Evolutionary conservation across 495 filamentous ascomycete species (phyloP), one percentile per base, ranked within the genome.

Genomic region (Penicillium paxilli): DNA sequence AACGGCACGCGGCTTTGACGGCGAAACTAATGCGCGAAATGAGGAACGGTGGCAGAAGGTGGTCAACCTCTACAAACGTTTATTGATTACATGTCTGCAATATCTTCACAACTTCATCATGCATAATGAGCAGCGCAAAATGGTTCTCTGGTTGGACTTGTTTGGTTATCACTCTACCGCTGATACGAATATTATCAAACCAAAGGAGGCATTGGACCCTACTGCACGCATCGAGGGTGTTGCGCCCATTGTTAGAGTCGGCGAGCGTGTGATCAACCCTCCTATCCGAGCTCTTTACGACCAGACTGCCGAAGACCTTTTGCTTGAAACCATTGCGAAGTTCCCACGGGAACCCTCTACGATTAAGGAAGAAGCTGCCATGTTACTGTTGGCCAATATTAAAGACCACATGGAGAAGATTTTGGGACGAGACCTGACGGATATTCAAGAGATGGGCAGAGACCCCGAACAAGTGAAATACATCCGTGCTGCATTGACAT

Each of bases 71-170:
- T 80, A 92, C 72, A 97, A 97, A 70, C 92, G 92, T 63, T 80
- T 96, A 3, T 78, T 97, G 23, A 91, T 96, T 20, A 94, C 89
- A 0, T 88, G 88, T 47, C 80, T 97, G 11, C 92, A 97, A 68
- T 91, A 93, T 64, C 82, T 92, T 23, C 91, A 96, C 64, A 97
- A 97, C 62, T 88, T 93, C 70, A 88, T 92, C 23, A 89, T 91
- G 72, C 88, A 90, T 58, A 96, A 97, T 51, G 92, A 97, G 68
- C 81, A 89, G 25, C 87, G 90, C 48, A 96, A 97, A 73, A 87
- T 96, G 77, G 79, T 89, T 3, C 87, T 97, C 23, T 97, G 92
- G 92, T 77, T 91, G 35, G 88, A 90, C 62, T 77, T 97, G 1
- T 93, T 92, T 62, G 88, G 89, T 24, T 83, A 87, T 41, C 73